Evolutionary conservation across 2,329 filamentous ascomycete species (phyloP).

Genomic region (Thielaviopsis ethacetica): DNA sequence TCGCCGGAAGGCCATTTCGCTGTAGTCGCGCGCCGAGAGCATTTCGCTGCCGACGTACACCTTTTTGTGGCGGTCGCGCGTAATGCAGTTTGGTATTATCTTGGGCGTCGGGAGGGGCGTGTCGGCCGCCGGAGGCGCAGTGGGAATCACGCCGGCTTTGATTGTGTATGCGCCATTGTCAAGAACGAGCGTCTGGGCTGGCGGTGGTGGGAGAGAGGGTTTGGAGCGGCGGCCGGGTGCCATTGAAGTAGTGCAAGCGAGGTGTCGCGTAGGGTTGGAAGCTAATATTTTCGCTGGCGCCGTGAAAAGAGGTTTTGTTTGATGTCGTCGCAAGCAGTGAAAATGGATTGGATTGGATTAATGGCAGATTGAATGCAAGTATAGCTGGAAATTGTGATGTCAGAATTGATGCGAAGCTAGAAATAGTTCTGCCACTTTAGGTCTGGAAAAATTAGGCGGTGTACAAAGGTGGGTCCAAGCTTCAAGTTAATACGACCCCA

Average conservation of each 20-base stretch:
- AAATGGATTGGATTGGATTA: too few relatives aligned
- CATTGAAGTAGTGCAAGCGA: constrained; percentile 18
- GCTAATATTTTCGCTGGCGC: not conserved
- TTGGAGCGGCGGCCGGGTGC: constrained; percentile 36
- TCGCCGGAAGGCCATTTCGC: constrained; percentile 70
- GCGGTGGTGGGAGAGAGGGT: constrained; percentile 32
- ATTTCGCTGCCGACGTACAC: constrained; percentile 69
- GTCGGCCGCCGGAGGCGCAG: constrained; percentile 26
- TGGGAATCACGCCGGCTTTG: constrained; percentile 64
- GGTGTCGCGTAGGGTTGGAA: not conserved
- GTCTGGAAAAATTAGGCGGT: not conserved
- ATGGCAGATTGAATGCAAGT: too few relatives aligned
- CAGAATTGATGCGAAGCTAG: not conserved
- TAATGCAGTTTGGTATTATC: constrained; percentile 76
- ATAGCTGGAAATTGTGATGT: not conserved
- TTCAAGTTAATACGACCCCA: not conserved
- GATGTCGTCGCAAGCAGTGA: too few relatives aligned
- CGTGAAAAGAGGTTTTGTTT: too few relatives aligned
- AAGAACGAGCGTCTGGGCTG: constrained; percentile 60
- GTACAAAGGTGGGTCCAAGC: not conserved
- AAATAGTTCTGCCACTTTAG: not conserved
- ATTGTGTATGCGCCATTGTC: constrained; percentile 88
- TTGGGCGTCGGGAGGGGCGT: constrained; percentile 28
- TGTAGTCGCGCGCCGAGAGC: constrained; percentile 68
- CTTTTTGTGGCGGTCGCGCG: constrained; percentile 62